Evolutionary conservation across 1,284 basidiomycete genomes (phyloP).

Genomic region (Leccinum griseonigrum): DNA sequence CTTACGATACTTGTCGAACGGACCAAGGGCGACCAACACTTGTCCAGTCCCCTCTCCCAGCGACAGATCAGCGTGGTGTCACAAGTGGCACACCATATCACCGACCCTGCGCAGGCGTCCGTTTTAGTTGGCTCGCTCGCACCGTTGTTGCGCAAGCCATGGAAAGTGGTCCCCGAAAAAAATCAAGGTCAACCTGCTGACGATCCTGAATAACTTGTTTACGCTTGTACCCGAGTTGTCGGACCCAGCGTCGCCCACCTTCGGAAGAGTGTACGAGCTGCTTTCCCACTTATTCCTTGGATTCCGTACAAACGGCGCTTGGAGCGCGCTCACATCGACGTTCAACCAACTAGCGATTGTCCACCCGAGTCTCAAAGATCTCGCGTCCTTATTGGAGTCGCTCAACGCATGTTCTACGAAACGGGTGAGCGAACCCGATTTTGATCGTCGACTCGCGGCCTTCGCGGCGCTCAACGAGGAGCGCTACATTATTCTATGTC

Average conservation of each 20-base stretch:
- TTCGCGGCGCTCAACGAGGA: constrained; percentile 77
- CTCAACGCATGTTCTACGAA: constrained; percentile 87
- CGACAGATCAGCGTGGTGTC: constrained; percentile 85
- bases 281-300: constrained; percentile 77
- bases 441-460: constrained; percentile 80
- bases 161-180: constrained; percentile 80
- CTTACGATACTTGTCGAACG: constrained; percentile 71
- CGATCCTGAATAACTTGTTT: constrained; percentile 73
- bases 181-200: constrained; percentile 82
- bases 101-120: constrained; percentile 70
- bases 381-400: constrained; percentile 60
- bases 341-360: constrained; percentile 60
- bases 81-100: constrained; percentile 73
- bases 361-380: constrained; percentile 45
- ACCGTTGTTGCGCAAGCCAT: constrained; percentile 79
- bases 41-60: constrained; percentile 75
- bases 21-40: constrained; percentile 51
- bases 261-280: constrained; percentile 60
- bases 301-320: constrained; percentile 67
- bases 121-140: constrained; percentile 74
- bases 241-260: constrained; percentile 49
- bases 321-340: constrained; percentile 65
- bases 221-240: constrained; percentile 69
- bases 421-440: constrained; percentile 91
- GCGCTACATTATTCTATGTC: constrained; percentile 47